Base-by-base conservation (phyloP, 257 asterid genomes). In the Galeopsis tetrahit region DNA sequence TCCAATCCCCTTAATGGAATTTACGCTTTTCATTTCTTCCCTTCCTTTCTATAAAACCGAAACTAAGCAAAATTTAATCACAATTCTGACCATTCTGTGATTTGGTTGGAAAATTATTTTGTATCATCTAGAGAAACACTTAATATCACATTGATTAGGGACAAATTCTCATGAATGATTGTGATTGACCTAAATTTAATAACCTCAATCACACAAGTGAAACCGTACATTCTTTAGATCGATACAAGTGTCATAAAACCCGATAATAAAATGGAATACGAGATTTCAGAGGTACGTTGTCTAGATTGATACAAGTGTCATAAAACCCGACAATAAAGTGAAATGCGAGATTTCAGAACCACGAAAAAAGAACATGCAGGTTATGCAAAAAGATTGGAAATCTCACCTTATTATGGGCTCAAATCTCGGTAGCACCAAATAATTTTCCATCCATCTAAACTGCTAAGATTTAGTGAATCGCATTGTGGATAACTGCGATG, bases 361-460 rank as follows among this genome's bases (percentile, higher is more conserved):
- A 68, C 17, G 35, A 39, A 9, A 46, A 39, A 49, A 61, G 48
- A 68, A 17, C 33, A 51, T 49, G 42, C 15, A 14, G 31, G 11
- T n/a, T 69, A n/a, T n/a, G 55, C 4, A 32, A 10, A 52, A 59
- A 44, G 49, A 34, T 51, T 28, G 32, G 65, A 65, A 68, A 39
- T 28, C 72, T 63, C 74, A 70, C 57, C 33, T 79, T 58, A 78
- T 78, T 72, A 68, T 39, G 17, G 42, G 72, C 57, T 57, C 53
- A 70, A 44, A 73, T 62, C 68, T 56, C 61, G 32, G 44, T 10
- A 5, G 60, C 43, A 36, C 70, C 68, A 62, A 75, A 68, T 63
- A 68, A 71, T 75, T 67, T 36, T 67, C 44, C 53, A 69, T 70
- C 74, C 43, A 75, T 59, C 78, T 66, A 76, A 33, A 70, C 58